Evolutionary conservation across 2,329 filamentous ascomycete species (phyloP).

Genomic region (Capronia americana): DNA sequence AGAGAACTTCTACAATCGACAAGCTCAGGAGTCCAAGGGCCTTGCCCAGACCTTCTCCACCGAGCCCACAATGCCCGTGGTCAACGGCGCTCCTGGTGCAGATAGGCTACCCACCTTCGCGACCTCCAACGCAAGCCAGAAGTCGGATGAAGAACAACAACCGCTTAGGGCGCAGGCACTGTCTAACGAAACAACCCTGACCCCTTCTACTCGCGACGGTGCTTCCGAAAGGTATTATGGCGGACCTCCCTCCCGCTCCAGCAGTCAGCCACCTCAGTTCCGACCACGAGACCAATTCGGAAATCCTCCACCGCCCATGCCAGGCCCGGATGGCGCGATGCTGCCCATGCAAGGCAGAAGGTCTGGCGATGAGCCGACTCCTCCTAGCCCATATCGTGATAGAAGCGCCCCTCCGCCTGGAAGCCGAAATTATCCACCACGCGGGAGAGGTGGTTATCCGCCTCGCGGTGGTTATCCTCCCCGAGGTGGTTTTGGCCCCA

Average conservation of each 20-base stretch:
- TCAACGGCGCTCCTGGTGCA: constrained; percentile 62
- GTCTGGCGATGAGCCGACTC: constrained; percentile 29
- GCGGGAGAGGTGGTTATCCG: constrained; percentile 64
- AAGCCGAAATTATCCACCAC: constrained; percentile 54
- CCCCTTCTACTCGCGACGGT: constrained; percentile 36
- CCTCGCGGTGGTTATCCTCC: constrained; percentile 39
- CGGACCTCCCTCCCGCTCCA: constrained; percentile 40
- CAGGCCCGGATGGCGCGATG: constrained; percentile 41
- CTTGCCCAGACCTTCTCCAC: constrained; percentile 54
- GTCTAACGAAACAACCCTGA: constrained; percentile 26
- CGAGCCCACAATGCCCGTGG: constrained; percentile 64
- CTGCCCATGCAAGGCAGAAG: constrained; percentile 30
- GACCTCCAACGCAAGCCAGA: constrained; percentile 45
- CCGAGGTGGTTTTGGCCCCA: constrained; percentile 49
- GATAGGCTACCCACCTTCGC: constrained; percentile 58
- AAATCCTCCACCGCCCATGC: constrained; percentile 41
- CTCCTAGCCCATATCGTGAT: constrained; percentile 29
- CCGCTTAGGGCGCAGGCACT: constrained; percentile 32
- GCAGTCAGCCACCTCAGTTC: constrained; percentile 44
- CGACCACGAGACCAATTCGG: constrained; percentile 47
- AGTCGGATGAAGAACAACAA: constrained; percentile 35
- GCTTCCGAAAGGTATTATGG: constrained; percentile 42
- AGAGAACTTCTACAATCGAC: constrained; percentile 82
- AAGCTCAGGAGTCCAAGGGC: constrained; percentile 47
- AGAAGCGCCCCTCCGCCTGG: constrained; percentile 40